A percentile compares a stretch with the other conserved stretches of the same genome.
Evolutionary conservation across 2,329 filamentous ascomycete genomes (phyloP).

Genomic region (Trichoderma sp.): DNA sequence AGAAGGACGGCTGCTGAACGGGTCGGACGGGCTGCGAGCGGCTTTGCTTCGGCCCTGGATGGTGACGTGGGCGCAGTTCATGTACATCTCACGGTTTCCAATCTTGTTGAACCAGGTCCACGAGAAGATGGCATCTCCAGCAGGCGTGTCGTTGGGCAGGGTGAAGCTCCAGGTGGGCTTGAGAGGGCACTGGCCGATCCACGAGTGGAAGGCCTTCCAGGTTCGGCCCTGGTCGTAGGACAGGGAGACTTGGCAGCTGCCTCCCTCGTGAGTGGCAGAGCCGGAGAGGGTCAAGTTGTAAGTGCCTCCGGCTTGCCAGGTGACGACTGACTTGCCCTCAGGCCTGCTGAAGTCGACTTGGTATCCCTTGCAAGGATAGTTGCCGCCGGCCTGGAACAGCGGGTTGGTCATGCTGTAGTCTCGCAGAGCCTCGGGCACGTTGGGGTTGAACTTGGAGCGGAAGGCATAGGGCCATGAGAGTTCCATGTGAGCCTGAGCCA

Average conservation of each 20-base stretch:
- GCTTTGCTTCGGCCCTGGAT: constrained; percentile 47
- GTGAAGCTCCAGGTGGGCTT: constrained; percentile 62
- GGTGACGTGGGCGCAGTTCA: constrained; percentile 74
- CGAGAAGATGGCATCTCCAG: constrained; percentile 63
- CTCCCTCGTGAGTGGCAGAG: constrained; percentile 64
- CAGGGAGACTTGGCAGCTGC: constrained; percentile 73
- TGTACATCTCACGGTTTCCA: constrained; percentile 81
- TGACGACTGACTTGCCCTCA: constrained; percentile 55
- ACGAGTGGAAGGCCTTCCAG: constrained; percentile 67
- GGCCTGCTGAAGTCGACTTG: constrained; percentile 48
- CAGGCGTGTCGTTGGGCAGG: constrained; percentile 63
- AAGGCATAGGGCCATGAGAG: constrained; percentile 52
- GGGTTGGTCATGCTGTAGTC: constrained; percentile 73
- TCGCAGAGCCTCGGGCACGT: constrained; percentile 47
- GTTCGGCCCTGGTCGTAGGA: constrained; percentile 70
- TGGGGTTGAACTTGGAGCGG: constrained; percentile 53
- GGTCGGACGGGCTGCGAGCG: constrained; percentile 30
- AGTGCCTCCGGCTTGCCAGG: constrained; percentile 60
- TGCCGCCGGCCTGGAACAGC: constrained; percentile 57
- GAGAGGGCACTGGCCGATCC: constrained; percentile 55
- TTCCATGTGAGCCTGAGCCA: constrained; percentile 50
- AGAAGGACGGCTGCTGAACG: constrained; percentile 59
- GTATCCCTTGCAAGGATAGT: constrained; percentile 74
- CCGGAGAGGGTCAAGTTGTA: constrained; percentile 67
- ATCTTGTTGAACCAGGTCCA: constrained; percentile 78